These are phyloP conservation scores for Leccinum truebloodii DNA, from an alignment of 768 basidiomycete species.

Conservation along the genomic window DNA sequence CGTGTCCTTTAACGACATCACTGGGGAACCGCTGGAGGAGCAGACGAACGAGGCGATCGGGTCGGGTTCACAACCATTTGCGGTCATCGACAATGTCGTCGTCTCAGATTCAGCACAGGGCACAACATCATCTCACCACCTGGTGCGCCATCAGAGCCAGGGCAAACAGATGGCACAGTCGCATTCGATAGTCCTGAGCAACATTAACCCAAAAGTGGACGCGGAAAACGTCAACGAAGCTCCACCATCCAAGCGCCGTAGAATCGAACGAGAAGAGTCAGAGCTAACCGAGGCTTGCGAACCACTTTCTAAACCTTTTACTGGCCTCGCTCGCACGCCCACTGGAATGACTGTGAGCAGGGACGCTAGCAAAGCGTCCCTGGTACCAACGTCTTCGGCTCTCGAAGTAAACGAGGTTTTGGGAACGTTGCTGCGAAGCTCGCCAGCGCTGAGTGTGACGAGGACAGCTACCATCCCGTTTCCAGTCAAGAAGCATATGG, in stretches of 20 bases:
- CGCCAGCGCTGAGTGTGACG: background rate
- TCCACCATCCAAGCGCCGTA: constrained; percentile 16
- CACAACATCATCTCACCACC: background rate
- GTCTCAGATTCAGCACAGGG: background rate
- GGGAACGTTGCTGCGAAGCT: background rate
- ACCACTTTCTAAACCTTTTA: background rate
- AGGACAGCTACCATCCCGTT: constrained; percentile 20
- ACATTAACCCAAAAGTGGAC: background rate
- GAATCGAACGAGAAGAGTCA: constrained; percentile 11
- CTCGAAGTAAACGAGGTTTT: background rate
- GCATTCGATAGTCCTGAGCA: background rate
- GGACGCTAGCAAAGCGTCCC: background rate
- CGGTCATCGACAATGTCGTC: constrained; percentile 18
- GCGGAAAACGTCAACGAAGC: constrained; percentile 6
- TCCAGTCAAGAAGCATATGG: constrained; percentile 19
- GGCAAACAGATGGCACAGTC: background rate
- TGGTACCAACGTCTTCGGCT: background rate
- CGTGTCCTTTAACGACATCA: constrained; percentile 6
- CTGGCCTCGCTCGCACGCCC: background rate
- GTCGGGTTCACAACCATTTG: constrained; percentile 13
- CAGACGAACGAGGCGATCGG: constrained; percentile 1
- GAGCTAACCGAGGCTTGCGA: background rate
- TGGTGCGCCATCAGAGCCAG: background rate
- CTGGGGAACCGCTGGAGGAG: background rate
- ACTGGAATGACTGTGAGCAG: background rate